Base-by-base conservation (phyloP, 2,329 filamentous ascomycete species). In the Ceratocystis colombiana region DNA sequence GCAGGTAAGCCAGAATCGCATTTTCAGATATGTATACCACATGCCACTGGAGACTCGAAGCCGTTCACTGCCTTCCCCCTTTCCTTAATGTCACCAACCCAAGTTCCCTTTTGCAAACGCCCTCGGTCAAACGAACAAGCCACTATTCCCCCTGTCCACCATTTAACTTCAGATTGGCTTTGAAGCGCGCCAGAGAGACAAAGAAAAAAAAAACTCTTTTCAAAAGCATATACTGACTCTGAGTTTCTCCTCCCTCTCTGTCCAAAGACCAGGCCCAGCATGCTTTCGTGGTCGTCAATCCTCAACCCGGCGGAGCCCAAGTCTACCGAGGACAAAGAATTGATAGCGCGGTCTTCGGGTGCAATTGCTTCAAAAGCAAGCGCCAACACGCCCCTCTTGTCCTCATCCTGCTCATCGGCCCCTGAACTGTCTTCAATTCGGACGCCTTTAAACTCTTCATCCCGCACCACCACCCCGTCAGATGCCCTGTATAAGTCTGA, bases 221-320 rank as follows among this genome's bases (percentile, higher is more conserved):
- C 25, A 7, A 17, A n/a, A n/a, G 25, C 2, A 57, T 20, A 3
- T 57, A 20, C 53, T 57, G n/a, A 57, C 53, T n/a, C 17, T 7
- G 5, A 6, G 17, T 57, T 30, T 28, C 33, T 17, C 7, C 12
- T 57, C 28, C 25, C 48, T 53, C 25, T 17, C 25, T 53, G 8
- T 10, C 30, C 28, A 30, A 30, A 57, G 33, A 22, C 33, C 53
- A 57, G 7, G 28, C 28, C 53, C 10, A 57, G 2, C 28, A 88
- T 88, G 86, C 74, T 87, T 68, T 84, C 86, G 61, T 79, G 88
- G 70, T 79, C 83, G 46, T 85, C 83, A 70, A 79, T 89, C 71
- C 81, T 88, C 72, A 89, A 88, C 73, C 86, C 86, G 70, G 74
- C 78, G 64, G 78, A 81, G 69, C 73, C 79, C 67, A 75, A 76